These are phyloP conservation scores for Kwoniella europaea DNA, from an alignment of 768 basidiomycete genomes.

Conservation along the genomic window DNA sequence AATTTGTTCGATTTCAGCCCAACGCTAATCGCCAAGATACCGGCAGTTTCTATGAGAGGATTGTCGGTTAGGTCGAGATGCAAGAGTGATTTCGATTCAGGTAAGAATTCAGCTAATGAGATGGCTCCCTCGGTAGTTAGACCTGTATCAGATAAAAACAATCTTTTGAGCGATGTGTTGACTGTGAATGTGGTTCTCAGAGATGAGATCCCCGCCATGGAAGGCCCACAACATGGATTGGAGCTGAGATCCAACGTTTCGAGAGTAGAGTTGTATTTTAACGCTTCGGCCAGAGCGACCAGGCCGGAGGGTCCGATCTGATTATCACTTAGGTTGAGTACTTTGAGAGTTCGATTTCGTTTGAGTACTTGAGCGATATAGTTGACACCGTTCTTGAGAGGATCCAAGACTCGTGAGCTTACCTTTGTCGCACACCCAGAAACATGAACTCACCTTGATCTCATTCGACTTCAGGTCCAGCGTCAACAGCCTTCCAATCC, in stretches of 20 bases:
- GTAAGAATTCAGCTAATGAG: slow-evolving; percentile 92
- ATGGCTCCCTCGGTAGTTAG: slow-evolving; percentile 86
- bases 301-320: slow-evolving; percentile 84
- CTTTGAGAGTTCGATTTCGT: slow-evolving; percentile 90
- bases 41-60: slow-evolving; percentile 75
- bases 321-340: slow-evolving; percentile 92
- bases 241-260: slow-evolving; percentile 92
- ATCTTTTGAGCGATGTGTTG: slow-evolving; percentile 85
- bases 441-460: slow-evolving; percentile 68
- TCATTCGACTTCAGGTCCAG: slow-evolving; percentile 93
- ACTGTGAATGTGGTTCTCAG: slow-evolving; percentile 90
- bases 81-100: slow-evolving; percentile 81
- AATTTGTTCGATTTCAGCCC: slow-evolving; percentile 79
- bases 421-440: too few relatives aligned
- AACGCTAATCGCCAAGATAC: slow-evolving; percentile 86
- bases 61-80: slow-evolving; percentile 91
- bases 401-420: too few relatives aligned
- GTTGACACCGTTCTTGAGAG: slow-evolving; percentile 69
- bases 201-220: slow-evolving; percentile 80
- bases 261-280: slow-evolving; percentile 94
- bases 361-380: slow-evolving; percentile 96
- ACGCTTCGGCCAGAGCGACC: slow-evolving; percentile 79
- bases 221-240: slow-evolving; percentile 90
- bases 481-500: slow-evolving; percentile 82
- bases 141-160: slow-evolving; percentile 84